Evolutionary conservation across 495 filamentous ascomycete genomes (phyloP).

Genomic region (Lineolata rhizophorae): DNA sequence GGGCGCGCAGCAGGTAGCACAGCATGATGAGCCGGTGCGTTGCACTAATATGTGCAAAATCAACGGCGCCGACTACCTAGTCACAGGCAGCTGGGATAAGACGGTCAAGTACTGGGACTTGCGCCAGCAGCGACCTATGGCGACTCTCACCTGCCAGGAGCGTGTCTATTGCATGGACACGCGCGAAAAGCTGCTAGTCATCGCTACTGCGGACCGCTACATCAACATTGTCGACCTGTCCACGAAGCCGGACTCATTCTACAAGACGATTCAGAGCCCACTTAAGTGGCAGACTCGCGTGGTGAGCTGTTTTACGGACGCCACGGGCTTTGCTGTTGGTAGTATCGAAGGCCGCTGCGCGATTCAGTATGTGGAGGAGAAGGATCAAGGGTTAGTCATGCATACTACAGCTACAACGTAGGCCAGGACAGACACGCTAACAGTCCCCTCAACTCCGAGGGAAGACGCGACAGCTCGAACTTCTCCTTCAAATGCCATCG

Average conservation of each 20-base stretch:
- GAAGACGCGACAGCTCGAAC: constrained; percentile 48
- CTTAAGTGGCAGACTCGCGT: constrained; percentile 77
- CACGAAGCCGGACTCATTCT: constrained; percentile 48
- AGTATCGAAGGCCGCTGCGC: constrained; percentile 79
- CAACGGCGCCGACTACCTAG: constrained; percentile 37
- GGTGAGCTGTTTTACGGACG: constrained; percentile 66
- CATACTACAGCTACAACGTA: no score
- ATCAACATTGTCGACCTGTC: constrained; percentile 71
- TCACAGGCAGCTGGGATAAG: constrained; percentile 92
- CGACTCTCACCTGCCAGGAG: constrained; percentile 45
- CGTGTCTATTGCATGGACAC: constrained; percentile 78
- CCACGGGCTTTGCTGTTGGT: constrained; percentile 65
- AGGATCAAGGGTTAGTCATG: constrained; percentile 48
- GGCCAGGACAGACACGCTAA: no score
- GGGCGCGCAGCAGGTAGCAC: constrained; percentile 40
- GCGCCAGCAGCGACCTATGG: constrained; percentile 39
- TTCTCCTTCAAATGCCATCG: constrained; percentile 93
- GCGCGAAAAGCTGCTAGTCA: constrained; percentile 51
- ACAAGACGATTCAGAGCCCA: constrained; percentile 64
- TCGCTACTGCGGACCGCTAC: constrained; percentile 72
- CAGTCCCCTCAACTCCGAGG: background rate
- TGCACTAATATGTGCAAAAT: constrained; percentile 54
- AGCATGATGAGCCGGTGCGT: constrained; percentile 61
- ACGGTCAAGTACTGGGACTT: constrained; percentile 92
- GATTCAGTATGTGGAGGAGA: constrained; percentile 76